These are phyloP conservation scores for Pseudogymnoascus verrucosus DNA, from an alignment of 2,329 filamentous ascomycete genomes.

Conservation along the genomic window DNA sequence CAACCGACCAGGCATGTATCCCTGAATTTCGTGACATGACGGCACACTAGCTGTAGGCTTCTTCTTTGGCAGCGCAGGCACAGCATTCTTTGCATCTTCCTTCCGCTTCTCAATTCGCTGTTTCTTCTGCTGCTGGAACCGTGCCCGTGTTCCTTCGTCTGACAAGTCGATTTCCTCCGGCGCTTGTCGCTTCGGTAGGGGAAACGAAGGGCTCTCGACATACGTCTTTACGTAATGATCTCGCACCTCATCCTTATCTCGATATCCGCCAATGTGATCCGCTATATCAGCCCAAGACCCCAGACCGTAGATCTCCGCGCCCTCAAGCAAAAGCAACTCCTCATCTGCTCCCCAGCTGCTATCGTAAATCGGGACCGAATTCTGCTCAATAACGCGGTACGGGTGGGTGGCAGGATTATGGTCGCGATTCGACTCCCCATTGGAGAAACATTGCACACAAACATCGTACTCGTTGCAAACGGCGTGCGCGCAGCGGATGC, in stretches of 20 bases:
- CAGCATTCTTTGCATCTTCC: slow-evolving; percentile 75
- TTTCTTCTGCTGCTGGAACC: slow-evolving; percentile 91
- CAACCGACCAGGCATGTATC: slow-evolving; percentile 94
- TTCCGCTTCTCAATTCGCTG: slow-evolving; percentile 85
- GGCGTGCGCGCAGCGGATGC: slow-evolving; percentile 80
- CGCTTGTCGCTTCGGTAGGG: slow-evolving; percentile 70
- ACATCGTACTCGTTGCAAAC: slow-evolving; percentile 91
- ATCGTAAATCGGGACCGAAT: slow-evolving; percentile 94
- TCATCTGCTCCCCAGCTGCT: slow-evolving; percentile 96
- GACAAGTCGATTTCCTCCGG: slow-evolving; percentile 72
- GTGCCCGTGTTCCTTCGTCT: slow-evolving; percentile 75
- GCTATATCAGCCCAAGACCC: slow-evolving; percentile 98
- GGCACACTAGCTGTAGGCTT: slow-evolving; percentile 95
- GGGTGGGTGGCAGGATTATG: slow-evolving; percentile 83
- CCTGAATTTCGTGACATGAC: slow-evolving; percentile 94
- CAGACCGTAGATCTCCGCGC: slow-evolving; percentile 89
- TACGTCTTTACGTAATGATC: slow-evolving; percentile 91
- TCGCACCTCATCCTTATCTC: slow-evolving; percentile 88
- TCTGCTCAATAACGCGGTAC: slow-evolving; percentile 93
- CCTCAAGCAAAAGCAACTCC: slow-evolving; percentile 86
- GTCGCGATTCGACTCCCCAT: slow-evolving; percentile 69
- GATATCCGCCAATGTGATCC: slow-evolving; percentile 93
- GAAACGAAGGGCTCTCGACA: slow-evolving; percentile 74
- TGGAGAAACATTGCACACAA: slow-evolving; percentile 88
- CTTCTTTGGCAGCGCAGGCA: slow-evolving; percentile 79